Base-by-base conservation (phyloP, 768 basidiomycete genomes). In the Gelatoporia subvermispora region DNA sequence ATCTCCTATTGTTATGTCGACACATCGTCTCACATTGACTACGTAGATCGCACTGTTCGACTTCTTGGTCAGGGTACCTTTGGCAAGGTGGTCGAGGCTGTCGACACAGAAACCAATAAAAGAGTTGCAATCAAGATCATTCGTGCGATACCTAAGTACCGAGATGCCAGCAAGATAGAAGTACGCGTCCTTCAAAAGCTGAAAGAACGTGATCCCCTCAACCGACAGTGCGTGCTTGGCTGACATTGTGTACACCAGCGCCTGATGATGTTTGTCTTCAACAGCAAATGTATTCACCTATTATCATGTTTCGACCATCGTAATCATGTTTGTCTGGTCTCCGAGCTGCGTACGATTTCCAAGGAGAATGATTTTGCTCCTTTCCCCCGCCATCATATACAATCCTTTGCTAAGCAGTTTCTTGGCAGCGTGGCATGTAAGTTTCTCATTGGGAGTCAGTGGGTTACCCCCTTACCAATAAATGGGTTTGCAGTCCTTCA, bases 51-150 rank as follows among this genome's bases (percentile, higher is more conserved):
- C 41, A 97, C 94, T 36, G 82, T 94, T 51, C 79, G 84, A 49
- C 74, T 94, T 20, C 75, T 99, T 4, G 96, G 96, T 16, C 95
- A 98, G 72, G 96, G 96, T 11, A 98, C 96, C 13, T 99, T 98
- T 63, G 96, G 96, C 57, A 99, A 98, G 68, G 96, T 99, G 24
- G 93, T 99, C 41, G 91, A 97, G 66, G 93, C 93, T 7, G 66
- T 87, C 58, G 91, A 96, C 71, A 79, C 79, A 36, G 76, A 82
- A 55, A 85, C 79, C 22, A 79, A 85, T 51, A 75, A 73, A 57
- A 74, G 82, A 60, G 94, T 97, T 25, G 96, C 96, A 43, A 93
- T 99, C 73, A 99, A 99, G 77, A 94, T 99, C 51, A 99, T 99
- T 59, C 84, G 96, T 42, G 93, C 93, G 43, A 95, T 99, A 43